Percentiles rank a stretch among this genome's conserved stretches.
These are phyloP conservation scores for Pedinophyceae sp. DNA, from an alignment of 139 green algal genomes.

Conservation along the genomic window DNA sequence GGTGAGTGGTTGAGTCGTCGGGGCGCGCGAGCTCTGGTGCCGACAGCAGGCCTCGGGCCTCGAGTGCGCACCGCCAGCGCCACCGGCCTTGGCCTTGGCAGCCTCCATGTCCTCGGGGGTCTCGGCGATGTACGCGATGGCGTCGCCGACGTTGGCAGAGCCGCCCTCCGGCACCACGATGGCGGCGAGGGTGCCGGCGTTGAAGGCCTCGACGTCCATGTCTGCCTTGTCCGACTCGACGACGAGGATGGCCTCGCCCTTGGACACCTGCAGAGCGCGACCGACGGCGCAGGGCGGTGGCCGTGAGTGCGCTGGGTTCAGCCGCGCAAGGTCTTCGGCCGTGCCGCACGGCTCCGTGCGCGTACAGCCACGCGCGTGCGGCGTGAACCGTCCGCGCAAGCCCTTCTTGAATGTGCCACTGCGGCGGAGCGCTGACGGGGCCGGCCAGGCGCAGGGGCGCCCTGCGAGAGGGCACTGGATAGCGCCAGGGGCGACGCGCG, in stretches of 20 bases:
- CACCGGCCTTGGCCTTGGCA: constrained; percentile 70
- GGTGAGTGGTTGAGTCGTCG: no score
- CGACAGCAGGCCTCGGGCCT: constrained; percentile 6
- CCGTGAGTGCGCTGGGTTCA: no score
- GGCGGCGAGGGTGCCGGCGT: constrained; percentile 69
- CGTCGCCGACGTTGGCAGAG: constrained; percentile 65
- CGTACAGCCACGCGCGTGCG: no score
- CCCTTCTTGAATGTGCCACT: no score
- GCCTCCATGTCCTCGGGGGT: constrained; percentile 82
- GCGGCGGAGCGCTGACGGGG: no score
- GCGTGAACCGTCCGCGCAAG: no score
- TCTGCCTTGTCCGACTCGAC: constrained; percentile 98
- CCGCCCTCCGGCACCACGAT: constrained; percentile 72
- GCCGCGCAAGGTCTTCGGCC: no score
- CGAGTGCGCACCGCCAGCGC: constrained; percentile 16
- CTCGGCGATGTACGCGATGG: constrained; percentile 92
- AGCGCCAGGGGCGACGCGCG: no score
- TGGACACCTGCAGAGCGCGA: constrained; percentile 7
- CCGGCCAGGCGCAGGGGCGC: no score
- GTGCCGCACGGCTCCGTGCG: no score
- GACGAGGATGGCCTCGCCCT: constrained; percentile 89
- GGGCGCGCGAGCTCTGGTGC: constrained; percentile 2
- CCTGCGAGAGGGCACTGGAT: no score
- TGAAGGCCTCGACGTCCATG: constrained; percentile 97
- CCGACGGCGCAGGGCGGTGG: no score